Conservation (phyloP, 129 eudicot genomes). For the Centrapalus pauciflorus region DNA sequence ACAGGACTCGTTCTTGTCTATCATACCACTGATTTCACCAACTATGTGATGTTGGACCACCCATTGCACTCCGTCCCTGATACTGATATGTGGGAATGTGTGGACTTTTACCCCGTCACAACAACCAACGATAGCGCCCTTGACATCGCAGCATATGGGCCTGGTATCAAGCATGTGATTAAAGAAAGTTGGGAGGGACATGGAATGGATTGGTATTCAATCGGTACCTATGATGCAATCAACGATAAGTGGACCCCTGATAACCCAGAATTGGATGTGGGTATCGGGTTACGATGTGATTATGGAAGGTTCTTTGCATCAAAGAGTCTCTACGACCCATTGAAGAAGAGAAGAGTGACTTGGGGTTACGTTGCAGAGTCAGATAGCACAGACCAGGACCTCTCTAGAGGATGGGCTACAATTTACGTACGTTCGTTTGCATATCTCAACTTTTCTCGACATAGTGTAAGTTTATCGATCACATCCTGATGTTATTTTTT, state of each 20-base stretch:
- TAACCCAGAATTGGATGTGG: slow-evolving; percentile 73
- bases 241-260: slow-evolving; percentile 80
- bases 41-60: slow-evolving; percentile 51
- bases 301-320: slow-evolving; percentile 86
- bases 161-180: slow-evolving; percentile 74
- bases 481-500: background rate
- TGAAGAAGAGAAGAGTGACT: slow-evolving; percentile 55
- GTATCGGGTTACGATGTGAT: slow-evolving; percentile 74
- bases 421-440: slow-evolving; percentile 43
- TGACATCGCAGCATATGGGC: slow-evolving; percentile 64
- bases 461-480: background rate
- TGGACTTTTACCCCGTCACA: slow-evolving; percentile 86
- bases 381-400: slow-evolving; percentile 51
- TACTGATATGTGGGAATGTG: slow-evolving; percentile 99
- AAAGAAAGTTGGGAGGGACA: slow-evolving; percentile 83
- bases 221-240: slow-evolving; percentile 63
- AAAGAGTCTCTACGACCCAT: slow-evolving; percentile 71
- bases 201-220: slow-evolving; percentile 61
- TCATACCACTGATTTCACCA: slow-evolving; percentile 54
- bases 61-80: slow-evolving; percentile 69
- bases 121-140: slow-evolving; percentile 42
- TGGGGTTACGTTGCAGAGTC: slow-evolving; percentile 86
- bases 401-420: slow-evolving; percentile 78
- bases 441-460: background rate
- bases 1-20: slow-evolving; percentile 66